Conservation (phyloP, 257 asterid species). For the Plantago ovata region DNA sequence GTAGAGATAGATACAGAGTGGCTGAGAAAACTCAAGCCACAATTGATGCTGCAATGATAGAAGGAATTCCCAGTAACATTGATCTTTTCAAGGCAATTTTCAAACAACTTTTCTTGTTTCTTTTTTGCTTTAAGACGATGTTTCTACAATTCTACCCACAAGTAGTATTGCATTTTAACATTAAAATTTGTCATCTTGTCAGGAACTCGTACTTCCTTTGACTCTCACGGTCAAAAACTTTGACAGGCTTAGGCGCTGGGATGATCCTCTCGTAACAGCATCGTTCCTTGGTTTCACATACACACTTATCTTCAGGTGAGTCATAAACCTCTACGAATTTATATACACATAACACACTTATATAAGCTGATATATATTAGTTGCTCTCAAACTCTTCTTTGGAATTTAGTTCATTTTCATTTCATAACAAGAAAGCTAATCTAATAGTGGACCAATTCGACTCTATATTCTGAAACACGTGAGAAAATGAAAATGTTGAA, state of each 20-base stretch:
- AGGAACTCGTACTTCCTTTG: conserved; percentile 90
- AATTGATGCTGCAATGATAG: conserved; percentile 89
- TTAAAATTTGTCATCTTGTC: conserved; percentile 9
- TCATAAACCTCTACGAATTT: conserved; percentile 2
- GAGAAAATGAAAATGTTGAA: no score
- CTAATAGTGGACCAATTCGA: no score
- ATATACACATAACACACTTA: no score
- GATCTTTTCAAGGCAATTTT: conserved; percentile 86
- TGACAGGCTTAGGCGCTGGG: conserved; percentile 82
- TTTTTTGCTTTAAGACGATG: background rate
- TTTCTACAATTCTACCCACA: background rate
- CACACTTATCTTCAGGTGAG: conserved; percentile 76
- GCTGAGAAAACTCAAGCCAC: conserved; percentile 97
- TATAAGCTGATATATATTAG: no score
- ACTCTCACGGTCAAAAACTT: conserved; percentile 53
- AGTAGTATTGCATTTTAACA: conserved; percentile 10
- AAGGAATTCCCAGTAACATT: conserved; percentile 95
- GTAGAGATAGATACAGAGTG: conserved; percentile 60
- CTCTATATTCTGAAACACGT: no score
- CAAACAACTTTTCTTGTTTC: conserved; percentile 3
- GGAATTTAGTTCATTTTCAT: background rate
- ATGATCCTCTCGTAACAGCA: conserved; percentile 79
- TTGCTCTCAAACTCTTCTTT: background rate
- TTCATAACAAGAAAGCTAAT: no score
- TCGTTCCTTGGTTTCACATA: conserved; percentile 67